Evolutionary conservation across 768 basidiomycete species (phyloP).

Genomic region (Symmetrospora coprosmae): DNA sequence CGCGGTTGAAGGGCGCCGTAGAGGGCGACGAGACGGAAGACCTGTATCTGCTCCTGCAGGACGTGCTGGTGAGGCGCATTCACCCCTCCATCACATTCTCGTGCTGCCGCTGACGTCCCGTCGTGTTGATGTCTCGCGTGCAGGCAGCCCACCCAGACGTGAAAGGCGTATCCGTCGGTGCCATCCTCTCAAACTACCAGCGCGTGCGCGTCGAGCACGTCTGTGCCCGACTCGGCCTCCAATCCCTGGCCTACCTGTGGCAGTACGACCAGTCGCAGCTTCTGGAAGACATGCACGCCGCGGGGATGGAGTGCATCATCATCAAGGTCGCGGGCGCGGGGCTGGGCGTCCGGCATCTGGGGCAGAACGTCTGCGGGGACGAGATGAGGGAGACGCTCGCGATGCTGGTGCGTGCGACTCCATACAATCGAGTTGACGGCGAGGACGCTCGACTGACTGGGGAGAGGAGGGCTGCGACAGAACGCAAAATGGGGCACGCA

Average conservation of each 20-base stretch:
- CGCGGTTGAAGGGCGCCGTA: not conserved
- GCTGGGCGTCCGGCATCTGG: slow-evolving; percentile 52
- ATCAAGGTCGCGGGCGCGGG: slow-evolving; percentile 97
- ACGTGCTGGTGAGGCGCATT: slow-evolving; percentile 54
- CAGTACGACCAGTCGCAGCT: slow-evolving; percentile 77
- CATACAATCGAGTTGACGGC: not conserved
- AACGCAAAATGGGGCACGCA: slow-evolving; percentile 74
- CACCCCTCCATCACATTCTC: not conserved
- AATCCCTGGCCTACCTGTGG: slow-evolving; percentile 80
- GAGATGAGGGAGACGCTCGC: slow-evolving; percentile 59
- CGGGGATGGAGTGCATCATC: slow-evolving; percentile 63
- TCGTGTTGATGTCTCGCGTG: not conserved
- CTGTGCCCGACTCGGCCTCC: slow-evolving; percentile 68
- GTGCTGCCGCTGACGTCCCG: not conserved
- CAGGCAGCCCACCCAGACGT: slow-evolving; percentile 66
- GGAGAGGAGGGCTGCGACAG: slow-evolving; percentile 38
- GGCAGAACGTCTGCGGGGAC: slow-evolving; percentile 47
- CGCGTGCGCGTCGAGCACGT: slow-evolving; percentile 95
- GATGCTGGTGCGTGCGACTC: slow-evolving; percentile 48
- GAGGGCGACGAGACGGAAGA: slow-evolving; percentile 87
- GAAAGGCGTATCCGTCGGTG: slow-evolving; percentile 78
- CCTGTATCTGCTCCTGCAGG: slow-evolving; percentile 54
- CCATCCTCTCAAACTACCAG: slow-evolving; percentile 95
- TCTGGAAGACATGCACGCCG: slow-evolving; percentile 68
- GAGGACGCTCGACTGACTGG: too few relatives aligned